These are phyloP conservation scores for Blepharisma stoltei DNA, from an alignment of 73 alveolate species.

Conservation along the genomic window DNA sequence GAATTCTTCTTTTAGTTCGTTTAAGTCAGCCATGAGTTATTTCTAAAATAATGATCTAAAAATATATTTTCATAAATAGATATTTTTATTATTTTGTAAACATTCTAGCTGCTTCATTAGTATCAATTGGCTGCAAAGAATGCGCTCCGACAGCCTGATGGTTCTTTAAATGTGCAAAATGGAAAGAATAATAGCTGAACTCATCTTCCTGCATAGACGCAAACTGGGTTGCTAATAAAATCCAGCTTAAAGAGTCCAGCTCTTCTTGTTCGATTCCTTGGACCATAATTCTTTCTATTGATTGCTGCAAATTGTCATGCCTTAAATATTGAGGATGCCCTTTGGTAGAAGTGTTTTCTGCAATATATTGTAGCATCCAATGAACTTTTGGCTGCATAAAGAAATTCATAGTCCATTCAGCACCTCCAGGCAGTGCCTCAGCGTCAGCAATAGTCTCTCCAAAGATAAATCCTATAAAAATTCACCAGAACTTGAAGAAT, in stretches of 20 bases:
- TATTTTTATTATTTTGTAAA: not conserved
- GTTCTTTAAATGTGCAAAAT: conserved; percentile 23
- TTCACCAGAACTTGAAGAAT: too few species aligned
- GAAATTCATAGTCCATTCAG: not conserved
- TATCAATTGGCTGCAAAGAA: conserved; percentile 28
- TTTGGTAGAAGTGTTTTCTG: not conserved
- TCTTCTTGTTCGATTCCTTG: conserved; percentile 30
- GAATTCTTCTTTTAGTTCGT: too few species aligned
- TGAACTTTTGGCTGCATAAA: not conserved
- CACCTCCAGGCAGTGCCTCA: not conserved
- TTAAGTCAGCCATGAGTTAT: not conserved
- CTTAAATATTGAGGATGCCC: not conserved
- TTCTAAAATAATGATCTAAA: not conserved
- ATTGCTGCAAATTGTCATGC: not conserved
- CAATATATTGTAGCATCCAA: conserved; percentile 26
- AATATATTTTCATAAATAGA: not conserved
- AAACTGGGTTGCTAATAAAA: not conserved
- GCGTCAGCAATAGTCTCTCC: not conserved
- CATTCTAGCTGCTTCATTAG: not conserved
- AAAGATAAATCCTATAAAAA: not conserved
- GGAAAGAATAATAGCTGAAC: conserved; percentile 17
- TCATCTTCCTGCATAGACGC: conserved; percentile 16
- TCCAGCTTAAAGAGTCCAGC: conserved; percentile 29
- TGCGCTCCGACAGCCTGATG: conserved; percentile 20
- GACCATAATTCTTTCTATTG: not conserved